Conservation (phyloP, 768 basidiomycete genomes). For the Tulasnella calospora region DNA sequence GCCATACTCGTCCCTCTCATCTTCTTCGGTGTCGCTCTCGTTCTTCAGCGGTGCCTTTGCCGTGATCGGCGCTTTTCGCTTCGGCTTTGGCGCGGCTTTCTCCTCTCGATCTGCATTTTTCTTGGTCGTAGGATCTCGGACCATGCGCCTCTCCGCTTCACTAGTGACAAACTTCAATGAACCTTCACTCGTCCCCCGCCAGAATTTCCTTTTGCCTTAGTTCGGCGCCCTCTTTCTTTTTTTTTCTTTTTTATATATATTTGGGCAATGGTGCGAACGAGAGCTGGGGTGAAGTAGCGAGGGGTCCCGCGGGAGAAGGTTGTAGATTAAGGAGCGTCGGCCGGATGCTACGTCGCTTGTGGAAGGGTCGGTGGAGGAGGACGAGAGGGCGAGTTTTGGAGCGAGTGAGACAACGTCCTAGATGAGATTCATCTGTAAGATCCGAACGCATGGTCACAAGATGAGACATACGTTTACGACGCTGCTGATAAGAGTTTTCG, state of each 20-base stretch:
- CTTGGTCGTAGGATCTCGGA: slow-evolving; percentile 55
- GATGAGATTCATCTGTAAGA: background rate
- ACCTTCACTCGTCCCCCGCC: slow-evolving; percentile 64
- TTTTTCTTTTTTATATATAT: slow-evolving; percentile 43
- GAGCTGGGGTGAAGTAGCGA: slow-evolving; percentile 81
- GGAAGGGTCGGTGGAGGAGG: slow-evolving; percentile 45
- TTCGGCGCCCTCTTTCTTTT: slow-evolving; percentile 74
- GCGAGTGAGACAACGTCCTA: slow-evolving; percentile 56
- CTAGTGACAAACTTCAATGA: slow-evolving; percentile 65
- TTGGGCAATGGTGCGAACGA: slow-evolving; percentile 64
- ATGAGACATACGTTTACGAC: slow-evolving; percentile 45
- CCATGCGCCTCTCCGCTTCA: slow-evolving; percentile 54
- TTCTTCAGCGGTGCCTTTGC: background rate
- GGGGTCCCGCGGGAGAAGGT: slow-evolving; percentile 73
- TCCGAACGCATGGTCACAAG: background rate
- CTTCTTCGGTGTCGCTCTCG: slow-evolving; percentile 7
- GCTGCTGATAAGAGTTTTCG: slow-evolving; percentile 79
- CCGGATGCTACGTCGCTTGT: slow-evolving; percentile 39
- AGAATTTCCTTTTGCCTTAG: slow-evolving; percentile 66
- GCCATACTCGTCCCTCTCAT: background rate
- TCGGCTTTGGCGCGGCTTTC: background rate
- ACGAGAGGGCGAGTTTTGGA: slow-evolving; percentile 49
- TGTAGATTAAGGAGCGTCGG: slow-evolving; percentile 75
- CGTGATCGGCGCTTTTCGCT: background rate
- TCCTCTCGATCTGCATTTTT: background rate